These are phyloP conservation scores for Mycotypha africana DNA, from an alignment of 371 early-diverging fungal genomes.

Conservation along the genomic window DNA sequence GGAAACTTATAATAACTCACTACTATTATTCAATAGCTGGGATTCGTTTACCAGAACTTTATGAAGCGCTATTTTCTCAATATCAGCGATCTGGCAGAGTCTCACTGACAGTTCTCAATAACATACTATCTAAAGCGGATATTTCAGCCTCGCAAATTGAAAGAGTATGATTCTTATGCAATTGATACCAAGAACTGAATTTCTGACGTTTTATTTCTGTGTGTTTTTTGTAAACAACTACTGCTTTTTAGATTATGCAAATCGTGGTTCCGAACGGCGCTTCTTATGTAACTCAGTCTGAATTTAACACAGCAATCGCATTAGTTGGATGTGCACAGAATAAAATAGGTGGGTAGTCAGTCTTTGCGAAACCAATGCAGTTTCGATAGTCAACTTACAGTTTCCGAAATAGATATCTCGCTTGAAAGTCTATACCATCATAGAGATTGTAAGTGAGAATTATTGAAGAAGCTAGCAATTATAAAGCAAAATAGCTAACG, in stretches of 20 bases:
- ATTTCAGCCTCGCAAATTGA: slow-evolving; percentile 38
- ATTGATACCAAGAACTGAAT: neutral
- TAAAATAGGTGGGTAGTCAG: slow-evolving; percentile 53
- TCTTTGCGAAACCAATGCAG: too few relatives aligned
- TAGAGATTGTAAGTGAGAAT: slow-evolving; percentile 26
- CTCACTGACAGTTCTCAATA: slow-evolving; percentile 38
- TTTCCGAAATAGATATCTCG: slow-evolving; percentile 24
- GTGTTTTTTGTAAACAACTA: neutral
- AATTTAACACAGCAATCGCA: slow-evolving; percentile 64
- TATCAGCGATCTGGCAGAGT: slow-evolving; percentile 41
- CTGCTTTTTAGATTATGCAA: slow-evolving; percentile 27
- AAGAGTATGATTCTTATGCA: slow-evolving; percentile 24
- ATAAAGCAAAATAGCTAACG: too few relatives aligned
- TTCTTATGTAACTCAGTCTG: slow-evolving; percentile 50
- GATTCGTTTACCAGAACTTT: slow-evolving; percentile 34
- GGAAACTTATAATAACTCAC: neutral
- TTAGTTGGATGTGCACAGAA: slow-evolving; percentile 68
- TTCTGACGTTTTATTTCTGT: neutral
- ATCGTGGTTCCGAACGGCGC: slow-evolving; percentile 42
- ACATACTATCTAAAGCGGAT: slow-evolving; percentile 40
- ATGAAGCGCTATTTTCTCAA: slow-evolving; percentile 43
- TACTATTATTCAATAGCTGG: slow-evolving; percentile 24
- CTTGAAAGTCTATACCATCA: slow-evolving; percentile 21
- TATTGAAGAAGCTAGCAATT: too few relatives aligned
- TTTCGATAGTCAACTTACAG: too few relatives aligned